Base-by-base conservation (phyloP, 805 yeast species). In the Metschnikowia chrysomelidarum region DNA sequence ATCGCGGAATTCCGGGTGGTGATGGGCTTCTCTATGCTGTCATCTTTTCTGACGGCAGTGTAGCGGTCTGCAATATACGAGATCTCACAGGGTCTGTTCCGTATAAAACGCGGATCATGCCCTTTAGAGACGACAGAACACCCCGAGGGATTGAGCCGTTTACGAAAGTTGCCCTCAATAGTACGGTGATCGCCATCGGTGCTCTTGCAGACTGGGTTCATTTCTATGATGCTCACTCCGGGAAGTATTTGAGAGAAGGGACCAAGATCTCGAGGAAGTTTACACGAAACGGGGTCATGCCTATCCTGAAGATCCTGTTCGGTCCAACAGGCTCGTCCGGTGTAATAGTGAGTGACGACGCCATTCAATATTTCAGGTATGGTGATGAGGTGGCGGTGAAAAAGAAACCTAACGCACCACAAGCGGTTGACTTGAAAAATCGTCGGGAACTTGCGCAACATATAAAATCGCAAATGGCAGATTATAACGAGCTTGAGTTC, bases 21-120 rank as follows among this genome's bases (percentile, higher is more conserved):
- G 74, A 69, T 46, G 73, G 72, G 1, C 55, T 64, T 11, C 47
- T 64, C 18, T 60, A 50, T 36, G 70, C 62, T 3, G 51, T 69
- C 25, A 55, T 68, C 7, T 44, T 73, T 25, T 56, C 58, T 22
- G 66, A 67, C 21, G 71, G 70, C 12, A 51, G 59, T 10, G 69
- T 73, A 4, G 47, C 66, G 1, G 59, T 72, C 1, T 56, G 73
- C 56, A 67, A 74, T 40, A 56, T 71, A 2, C 54, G 81, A n/a
- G 49, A 30, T 10, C 36, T 41, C 5, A 27, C 19, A 16, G 35
- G 44, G n/a, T n/a, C 25, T 8, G 30, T 44, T 11, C 29, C 34
- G 13, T 33, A 37, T 30, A 38, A 38, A 21, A 36, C 46, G 11
- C 36, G 46, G 18, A 49, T 49, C 22, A 32, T 29, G 44, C 51